Percentiles rank a stretch among this genome's conserved stretches.
These are phyloP conservation scores for Microcyclosporella mali DNA, from an alignment of 2,329 filamentous ascomycete species.

Conservation along the genomic window DNA sequence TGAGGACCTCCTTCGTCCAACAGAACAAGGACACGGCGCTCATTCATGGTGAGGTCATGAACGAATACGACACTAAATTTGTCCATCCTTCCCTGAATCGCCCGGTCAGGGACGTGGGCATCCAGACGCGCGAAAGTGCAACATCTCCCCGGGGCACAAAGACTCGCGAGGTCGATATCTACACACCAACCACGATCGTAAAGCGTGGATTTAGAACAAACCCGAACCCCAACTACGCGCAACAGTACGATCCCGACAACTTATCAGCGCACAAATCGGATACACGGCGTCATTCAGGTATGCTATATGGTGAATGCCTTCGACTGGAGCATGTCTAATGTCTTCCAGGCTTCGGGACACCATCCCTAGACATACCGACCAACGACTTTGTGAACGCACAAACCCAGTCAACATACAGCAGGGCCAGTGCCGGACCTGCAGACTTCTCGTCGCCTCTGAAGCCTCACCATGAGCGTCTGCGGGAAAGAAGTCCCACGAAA, in stretches of 20 bases:
- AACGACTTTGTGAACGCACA: constrained; percentile 26
- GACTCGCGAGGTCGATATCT: constrained; percentile 51
- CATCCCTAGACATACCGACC: constrained; percentile 15
- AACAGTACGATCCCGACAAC: constrained; percentile 59
- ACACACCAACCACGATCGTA: constrained; percentile 57
- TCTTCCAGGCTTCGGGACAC: constrained; percentile 2
- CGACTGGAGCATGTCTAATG: too few species aligned
- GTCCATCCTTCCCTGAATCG: constrained; percentile 86
- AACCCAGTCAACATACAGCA: constrained; percentile 33
- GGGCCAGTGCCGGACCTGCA: constrained; percentile 29
- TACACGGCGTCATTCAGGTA: constrained; percentile 18
- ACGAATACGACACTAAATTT: constrained; percentile 94
- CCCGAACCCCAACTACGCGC: constrained; percentile 73
- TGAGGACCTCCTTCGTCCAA: constrained; percentile 70
- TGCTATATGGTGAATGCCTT: too few species aligned
- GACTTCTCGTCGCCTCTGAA: constrained; percentile 45
- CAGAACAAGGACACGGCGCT: constrained; percentile 78
- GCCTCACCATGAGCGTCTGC: constrained; percentile 36
- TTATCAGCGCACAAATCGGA: constrained; percentile 16
- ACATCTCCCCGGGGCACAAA: constrained; percentile 26
- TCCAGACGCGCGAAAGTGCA: constrained; percentile 57
- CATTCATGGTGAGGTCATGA: constrained; percentile 84
- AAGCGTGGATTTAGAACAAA: constrained; percentile 73
- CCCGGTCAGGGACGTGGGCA: constrained; percentile 69
- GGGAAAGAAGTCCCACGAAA: constrained; percentile 47